phyloP scores from a whole-genome alignment of 2,329 filamentous ascomycete genomes.

The Epichloe sp. region DNA sequence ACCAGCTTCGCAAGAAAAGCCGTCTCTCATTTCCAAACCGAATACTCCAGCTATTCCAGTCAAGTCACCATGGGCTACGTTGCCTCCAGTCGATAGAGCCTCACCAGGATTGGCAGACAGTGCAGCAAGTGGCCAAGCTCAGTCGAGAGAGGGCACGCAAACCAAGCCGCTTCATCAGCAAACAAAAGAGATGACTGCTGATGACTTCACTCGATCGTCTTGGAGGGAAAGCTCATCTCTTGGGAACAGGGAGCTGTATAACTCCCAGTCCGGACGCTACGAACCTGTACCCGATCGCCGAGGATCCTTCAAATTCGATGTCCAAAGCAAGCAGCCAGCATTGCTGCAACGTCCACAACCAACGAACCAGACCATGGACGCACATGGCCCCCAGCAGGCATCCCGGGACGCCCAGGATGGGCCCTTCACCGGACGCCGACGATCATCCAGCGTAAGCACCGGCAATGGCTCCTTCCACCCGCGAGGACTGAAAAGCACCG shows the following conservation, averaged over 20 bases:
- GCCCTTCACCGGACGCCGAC: constrained; percentile 61
- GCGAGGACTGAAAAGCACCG: constrained; percentile 34
- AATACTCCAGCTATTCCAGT: constrained; percentile 52
- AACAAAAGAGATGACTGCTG: constrained; percentile 74
- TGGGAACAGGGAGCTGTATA: constrained; percentile 67
- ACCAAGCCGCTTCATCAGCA: constrained; percentile 40
- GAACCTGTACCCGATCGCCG: constrained; percentile 77
- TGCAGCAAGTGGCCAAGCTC: constrained; percentile 31
- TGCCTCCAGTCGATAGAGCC: constrained; percentile 75
- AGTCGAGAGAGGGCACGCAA: constrained; percentile 41
- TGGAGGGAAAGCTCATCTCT: constrained; percentile 63
- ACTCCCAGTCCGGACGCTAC: constrained; percentile 88
- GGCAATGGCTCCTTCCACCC: constrained; percentile 60
- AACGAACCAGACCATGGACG: constrained; percentile 60
- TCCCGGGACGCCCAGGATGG: constrained; percentile 53
- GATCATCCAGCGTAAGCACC: constrained; percentile 84
- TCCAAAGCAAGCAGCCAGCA: constrained; percentile 56
- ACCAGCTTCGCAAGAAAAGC: constrained; percentile 51
- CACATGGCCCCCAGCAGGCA: constrained; percentile 77
- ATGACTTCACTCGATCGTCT: constrained; percentile 76
- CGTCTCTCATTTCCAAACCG: constrained; percentile 60
- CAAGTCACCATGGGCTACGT: constrained; percentile 82
- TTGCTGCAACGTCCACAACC: constrained; percentile 62
- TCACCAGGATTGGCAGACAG: constrained; percentile 54
- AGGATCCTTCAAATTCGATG: constrained; percentile 53